Base-by-base conservation (phyloP, 768 basidiomycete genomes). In the Lactarius vividus region DNA sequence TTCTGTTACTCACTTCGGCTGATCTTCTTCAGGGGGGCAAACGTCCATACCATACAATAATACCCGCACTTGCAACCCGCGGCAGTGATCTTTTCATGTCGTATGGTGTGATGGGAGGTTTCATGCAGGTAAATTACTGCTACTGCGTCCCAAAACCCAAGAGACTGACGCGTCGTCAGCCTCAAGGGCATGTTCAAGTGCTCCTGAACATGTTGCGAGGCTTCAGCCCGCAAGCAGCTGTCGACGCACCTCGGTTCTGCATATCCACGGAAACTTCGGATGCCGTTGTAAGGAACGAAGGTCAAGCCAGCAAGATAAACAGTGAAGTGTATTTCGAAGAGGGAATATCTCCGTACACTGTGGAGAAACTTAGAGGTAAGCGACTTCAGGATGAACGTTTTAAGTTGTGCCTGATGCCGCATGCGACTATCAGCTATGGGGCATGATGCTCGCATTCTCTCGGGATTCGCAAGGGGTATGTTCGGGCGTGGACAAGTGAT, bases 131-230 rank as follows among this genome's bases (percentile, higher is more conserved):
- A 35, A 49, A 74, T 40, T 35, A 35, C 29, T 39, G 9, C 8
- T 49, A 1, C 44, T 20, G 20, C n/a, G 26, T 54, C 16, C 4
- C 26, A 26, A 6, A 40, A 42, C 20, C 16, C 44, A 23, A 37
- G 23, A 28, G 46, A 6, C 23, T 68, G 64, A 59, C 61, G 62
- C 42, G 62, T 56, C 33, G 49, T 46, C 31, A 97, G 85, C 96
- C 96, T 1, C 95, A 96, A 81, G 96, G 97, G 0, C 96, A 98
- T 71, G 84, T 98, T 4, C 97, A 99, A 77, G 95, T 98, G 8
- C 80, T 98, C 29, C 77, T 98, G 33, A 97, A 95, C 73, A 84
- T 97, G 59, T 82, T 98, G 31, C 85, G 94, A 55, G 96, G 96
- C 2, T 92, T 86, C 75, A 90, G 88, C 2, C 83, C 87, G 0